Conservation (phyloP, 257 asterid genomes). For the Jaltomata sinuosa region DNA sequence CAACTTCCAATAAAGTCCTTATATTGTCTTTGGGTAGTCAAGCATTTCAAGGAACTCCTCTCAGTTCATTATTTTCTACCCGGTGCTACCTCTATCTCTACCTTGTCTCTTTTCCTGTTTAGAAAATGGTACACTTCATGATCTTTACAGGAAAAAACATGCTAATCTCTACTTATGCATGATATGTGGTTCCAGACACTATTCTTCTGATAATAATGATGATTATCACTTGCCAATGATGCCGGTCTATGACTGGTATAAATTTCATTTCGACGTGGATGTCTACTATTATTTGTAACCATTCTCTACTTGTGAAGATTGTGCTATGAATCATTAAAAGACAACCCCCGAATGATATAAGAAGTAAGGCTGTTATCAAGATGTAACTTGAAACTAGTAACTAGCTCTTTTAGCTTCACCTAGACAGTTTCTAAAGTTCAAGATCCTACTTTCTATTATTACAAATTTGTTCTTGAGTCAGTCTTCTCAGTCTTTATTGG, state of each 20-base stretch:
- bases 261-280: neutral
- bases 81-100: neutral
- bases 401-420: neutral
- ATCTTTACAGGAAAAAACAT: neutral
- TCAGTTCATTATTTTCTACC: neutral
- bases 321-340: neutral
- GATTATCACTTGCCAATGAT: neutral
- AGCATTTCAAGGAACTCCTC: neutral
- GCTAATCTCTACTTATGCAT: neutral
- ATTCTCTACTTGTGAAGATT: neutral
- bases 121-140: neutral
- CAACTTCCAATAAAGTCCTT: neutral
- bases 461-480: no score
- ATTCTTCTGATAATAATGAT: neutral
- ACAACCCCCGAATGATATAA: neutral
- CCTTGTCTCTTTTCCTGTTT: neutral
- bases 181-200: neutral
- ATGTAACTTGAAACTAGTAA: neutral
- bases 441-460: neutral
- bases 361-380: neutral
- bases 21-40: neutral
- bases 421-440: neutral
- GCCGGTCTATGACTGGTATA: neutral
- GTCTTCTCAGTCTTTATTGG: no score
- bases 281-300: neutral